A percentile compares a stretch with the other conserved stretches of the same genome.
Conservation (phyloP, 768 basidiomycete species). For the Auricularia sp. region DNA sequence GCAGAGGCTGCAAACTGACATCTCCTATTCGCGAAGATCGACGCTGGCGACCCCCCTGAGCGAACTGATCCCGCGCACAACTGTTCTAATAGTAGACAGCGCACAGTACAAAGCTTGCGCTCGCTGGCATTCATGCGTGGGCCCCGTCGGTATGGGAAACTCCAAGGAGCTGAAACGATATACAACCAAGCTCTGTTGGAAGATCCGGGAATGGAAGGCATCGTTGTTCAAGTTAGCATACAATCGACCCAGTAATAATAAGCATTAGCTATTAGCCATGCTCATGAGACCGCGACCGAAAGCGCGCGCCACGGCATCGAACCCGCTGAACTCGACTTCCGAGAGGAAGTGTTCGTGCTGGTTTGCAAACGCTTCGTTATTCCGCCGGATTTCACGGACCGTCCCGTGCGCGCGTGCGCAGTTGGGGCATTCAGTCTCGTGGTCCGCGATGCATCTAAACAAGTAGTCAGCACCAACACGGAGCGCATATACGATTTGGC, state of each 20-base stretch:
- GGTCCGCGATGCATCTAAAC: constrained; percentile 74
- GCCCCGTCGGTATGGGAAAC: no score
- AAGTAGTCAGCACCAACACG: background rate
- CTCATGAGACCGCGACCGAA: constrained; percentile 45
- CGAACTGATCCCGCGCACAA: no score
- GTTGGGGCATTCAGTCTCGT: constrained; percentile 82
- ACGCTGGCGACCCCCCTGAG: no score
- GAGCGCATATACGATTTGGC: constrained; percentile 11
- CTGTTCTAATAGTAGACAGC: no score
- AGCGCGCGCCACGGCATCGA: constrained; percentile 58
- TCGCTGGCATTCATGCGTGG: no score
- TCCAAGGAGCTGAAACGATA: no score
- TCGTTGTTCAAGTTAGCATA: background rate
- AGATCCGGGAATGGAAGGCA: no score
- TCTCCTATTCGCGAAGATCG: no score
- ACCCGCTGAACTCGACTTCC: constrained; percentile 62
- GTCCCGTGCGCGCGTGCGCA: constrained; percentile 83
- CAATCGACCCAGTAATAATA: background rate
- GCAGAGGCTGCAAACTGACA: no score
- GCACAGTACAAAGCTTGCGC: no score
- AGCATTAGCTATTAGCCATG: background rate
- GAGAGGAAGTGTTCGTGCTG: constrained; percentile 73
- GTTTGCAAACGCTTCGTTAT: constrained; percentile 75
- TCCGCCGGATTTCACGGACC: constrained; percentile 79
- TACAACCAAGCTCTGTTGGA: no score